These are phyloP conservation scores for Backusella morwellensis DNA, from an alignment of 192 early-diverging fungal genomes.

Conservation along the genomic window DNA sequence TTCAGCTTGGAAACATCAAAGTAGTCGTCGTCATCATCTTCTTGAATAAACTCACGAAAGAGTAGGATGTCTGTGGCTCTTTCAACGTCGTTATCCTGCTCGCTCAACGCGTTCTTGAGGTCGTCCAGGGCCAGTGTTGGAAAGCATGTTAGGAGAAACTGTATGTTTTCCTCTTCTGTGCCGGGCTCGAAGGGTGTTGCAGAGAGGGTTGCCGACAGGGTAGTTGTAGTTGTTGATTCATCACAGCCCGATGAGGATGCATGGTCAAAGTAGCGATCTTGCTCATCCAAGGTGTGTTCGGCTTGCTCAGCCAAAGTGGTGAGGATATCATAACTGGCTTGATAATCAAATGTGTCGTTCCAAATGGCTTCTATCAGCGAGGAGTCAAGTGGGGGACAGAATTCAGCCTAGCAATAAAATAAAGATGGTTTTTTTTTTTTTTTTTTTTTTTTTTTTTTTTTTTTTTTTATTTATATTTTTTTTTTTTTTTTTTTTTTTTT, in stretches of 20 bases:
- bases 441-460: too few relatives aligned
- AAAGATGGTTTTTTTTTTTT: neutral
- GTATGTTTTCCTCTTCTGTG: slow-evolving; percentile 4
- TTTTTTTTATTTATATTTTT: neutral
- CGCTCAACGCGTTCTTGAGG: neutral
- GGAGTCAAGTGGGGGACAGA: slow-evolving; percentile 29
- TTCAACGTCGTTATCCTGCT: slow-evolving; percentile 12
- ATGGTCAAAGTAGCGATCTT: neutral
- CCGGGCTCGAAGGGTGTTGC: neutral
- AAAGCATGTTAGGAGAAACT: slow-evolving; percentile 26
- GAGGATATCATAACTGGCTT: neutral
- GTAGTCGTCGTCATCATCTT: slow-evolving; percentile 4
- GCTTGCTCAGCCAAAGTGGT: slow-evolving; percentile 17
- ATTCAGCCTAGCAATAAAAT: neutral
- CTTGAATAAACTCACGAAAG: neutral
- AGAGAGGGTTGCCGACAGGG: neutral
- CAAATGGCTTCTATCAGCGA: slow-evolving; percentile 29
- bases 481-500: neutral
- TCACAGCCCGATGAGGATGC: neutral
- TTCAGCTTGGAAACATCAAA: neutral
- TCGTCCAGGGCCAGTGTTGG: neutral
- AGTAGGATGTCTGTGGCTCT: slow-evolving; percentile 22
- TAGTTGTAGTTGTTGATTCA: neutral
- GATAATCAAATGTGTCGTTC: slow-evolving; percentile 23
- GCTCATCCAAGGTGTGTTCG: neutral